A percentile compares a stretch with the other conserved stretches of the same genome.
These are phyloP conservation scores for Pluteus cervinus DNA, from an alignment of 768 basidiomycete species.

Conservation along the genomic window DNA sequence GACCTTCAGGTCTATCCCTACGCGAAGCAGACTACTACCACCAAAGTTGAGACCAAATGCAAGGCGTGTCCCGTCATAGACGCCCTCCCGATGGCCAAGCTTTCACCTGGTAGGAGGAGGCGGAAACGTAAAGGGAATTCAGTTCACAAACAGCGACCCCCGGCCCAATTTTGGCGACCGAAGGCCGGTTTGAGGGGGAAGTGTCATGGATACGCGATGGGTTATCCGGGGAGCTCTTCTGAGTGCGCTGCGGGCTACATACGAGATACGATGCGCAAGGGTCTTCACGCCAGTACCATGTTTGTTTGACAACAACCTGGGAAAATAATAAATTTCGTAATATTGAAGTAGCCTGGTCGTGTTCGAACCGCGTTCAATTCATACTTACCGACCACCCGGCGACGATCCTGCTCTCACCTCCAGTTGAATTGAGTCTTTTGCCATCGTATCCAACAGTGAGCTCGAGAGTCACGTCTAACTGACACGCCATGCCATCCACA, in stretches of 20 bases:
- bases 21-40: slow-evolving; percentile 9
- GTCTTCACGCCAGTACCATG: too few relatives aligned
- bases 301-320: too few relatives aligned
- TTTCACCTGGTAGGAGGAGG: slow-evolving; percentile 9
- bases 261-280: too few relatives aligned
- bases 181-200: slow-evolving; percentile 27
- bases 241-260: too few relatives aligned
- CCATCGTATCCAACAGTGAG: not conserved
- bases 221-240: slow-evolving; percentile 27
- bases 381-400: too few relatives aligned
- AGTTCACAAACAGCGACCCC: slow-evolving; percentile 18
- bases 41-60: slow-evolving; percentile 2
- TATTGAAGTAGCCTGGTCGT: too few relatives aligned
- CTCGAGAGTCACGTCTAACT: not conserved
- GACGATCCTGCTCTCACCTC: not conserved
- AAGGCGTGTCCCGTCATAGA: slow-evolving; percentile 19
- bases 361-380: too few relatives aligned
- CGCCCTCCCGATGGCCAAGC: slow-evolving; percentile 6
- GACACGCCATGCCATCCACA: slow-evolving; percentile 33
- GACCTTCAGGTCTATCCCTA: slow-evolving; percentile 29
- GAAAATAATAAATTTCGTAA: too few relatives aligned
- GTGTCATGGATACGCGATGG: slow-evolving; percentile 37
- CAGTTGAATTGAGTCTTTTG: not conserved
- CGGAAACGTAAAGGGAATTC: slow-evolving; percentile 12
- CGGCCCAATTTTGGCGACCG: slow-evolving; percentile 37